phyloP scores from a whole-genome alignment of 148 eudicot genomes.

The Nepenthes mirabilis region DNA sequence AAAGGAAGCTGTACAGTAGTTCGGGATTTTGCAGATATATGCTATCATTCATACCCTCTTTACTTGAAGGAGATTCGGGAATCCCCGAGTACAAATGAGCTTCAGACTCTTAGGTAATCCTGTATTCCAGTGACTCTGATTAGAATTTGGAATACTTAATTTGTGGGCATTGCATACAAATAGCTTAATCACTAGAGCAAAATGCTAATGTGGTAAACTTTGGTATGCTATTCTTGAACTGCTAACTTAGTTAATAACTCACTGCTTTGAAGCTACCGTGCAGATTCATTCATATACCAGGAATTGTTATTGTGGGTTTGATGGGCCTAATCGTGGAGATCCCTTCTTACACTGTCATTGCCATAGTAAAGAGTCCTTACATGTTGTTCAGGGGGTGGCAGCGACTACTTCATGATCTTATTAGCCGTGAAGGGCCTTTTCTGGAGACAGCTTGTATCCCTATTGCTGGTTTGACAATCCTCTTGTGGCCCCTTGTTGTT shows the following conservation, averaged over 20 bases:
- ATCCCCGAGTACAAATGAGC: slow-evolving; percentile 34
- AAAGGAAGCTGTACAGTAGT: slow-evolving; percentile 84
- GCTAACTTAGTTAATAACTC: too few species aligned
- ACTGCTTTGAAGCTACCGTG: slow-evolving; percentile 1
- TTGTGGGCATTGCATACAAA: not conserved
- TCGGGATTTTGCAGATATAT: slow-evolving; percentile 78
- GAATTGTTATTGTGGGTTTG: slow-evolving; percentile 66
- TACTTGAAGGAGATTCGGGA: slow-evolving; percentile 69
- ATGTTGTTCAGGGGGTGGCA: slow-evolving; percentile 91
- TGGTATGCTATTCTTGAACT: too few species aligned
- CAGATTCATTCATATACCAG: slow-evolving; percentile 85
- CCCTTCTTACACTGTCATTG: slow-evolving; percentile 66
- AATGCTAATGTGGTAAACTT: too few species aligned
- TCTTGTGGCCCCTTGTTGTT: slow-evolving; percentile 85
- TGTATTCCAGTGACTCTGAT: too few species aligned
- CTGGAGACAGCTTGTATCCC: slow-evolving; percentile 92
- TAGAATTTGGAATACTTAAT: too few species aligned
- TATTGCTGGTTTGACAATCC: slow-evolving; percentile 77
- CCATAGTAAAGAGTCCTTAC: slow-evolving; percentile 70
- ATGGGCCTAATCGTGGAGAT: slow-evolving; percentile 69
- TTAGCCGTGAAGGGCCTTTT: slow-evolving; percentile 88
- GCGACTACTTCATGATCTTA: slow-evolving; percentile 62
- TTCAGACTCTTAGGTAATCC: slow-evolving; percentile 58
- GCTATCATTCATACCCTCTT: slow-evolving; percentile 68
- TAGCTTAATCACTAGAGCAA: too few species aligned